A percentile compares a stretch with the other conserved stretches of the same genome.
Conservation (phyloP, 495 filamentous ascomycete species). For the Massariosphaeria phaeospora region DNA sequence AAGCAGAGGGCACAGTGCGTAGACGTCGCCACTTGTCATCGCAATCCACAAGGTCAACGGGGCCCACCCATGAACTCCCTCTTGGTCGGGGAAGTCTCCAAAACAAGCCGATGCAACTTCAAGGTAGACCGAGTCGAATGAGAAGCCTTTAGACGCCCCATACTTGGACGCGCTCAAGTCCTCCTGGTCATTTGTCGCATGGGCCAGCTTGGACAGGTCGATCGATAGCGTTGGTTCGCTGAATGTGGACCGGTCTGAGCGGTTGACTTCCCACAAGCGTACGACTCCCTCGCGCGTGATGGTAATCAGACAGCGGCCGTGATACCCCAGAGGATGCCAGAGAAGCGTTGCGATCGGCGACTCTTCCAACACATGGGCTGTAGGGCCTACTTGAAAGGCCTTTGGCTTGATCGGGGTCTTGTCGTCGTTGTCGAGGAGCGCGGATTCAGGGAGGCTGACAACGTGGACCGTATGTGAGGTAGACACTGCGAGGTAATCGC, state of each 20-base stretch:
- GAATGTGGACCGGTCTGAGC: slow-evolving; percentile 75
- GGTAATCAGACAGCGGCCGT: slow-evolving; percentile 68
- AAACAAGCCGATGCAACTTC: slow-evolving; percentile 82
- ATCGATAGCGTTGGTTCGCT: slow-evolving; percentile 73
- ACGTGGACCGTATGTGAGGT: slow-evolving; percentile 82
- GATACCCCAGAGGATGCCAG: slow-evolving; percentile 82
- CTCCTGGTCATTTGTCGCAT: slow-evolving; percentile 69
- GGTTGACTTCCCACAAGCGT: slow-evolving; percentile 79
- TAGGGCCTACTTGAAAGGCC: slow-evolving; percentile 79
- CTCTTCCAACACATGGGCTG: slow-evolving; percentile 78
- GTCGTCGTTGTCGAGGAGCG: slow-evolving; percentile 63
- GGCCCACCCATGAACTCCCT: slow-evolving; percentile 72
- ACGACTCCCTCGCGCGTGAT: slow-evolving; percentile 80
- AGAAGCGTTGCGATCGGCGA: slow-evolving; percentile 68
- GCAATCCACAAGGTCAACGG: slow-evolving; percentile 89
- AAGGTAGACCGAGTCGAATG: slow-evolving; percentile 79
- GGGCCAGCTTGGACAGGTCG: slow-evolving; percentile 74
- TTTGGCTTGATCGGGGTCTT: slow-evolving; percentile 64
- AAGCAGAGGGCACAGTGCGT: slow-evolving; percentile 82
- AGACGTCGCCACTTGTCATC: slow-evolving; percentile 82
- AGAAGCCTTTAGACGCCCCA: slow-evolving; percentile 71
- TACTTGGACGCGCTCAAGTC: slow-evolving; percentile 67
- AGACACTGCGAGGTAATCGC: slow-evolving; percentile 72
- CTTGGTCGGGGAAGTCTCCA: slow-evolving; percentile 55
- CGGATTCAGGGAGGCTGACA: slow-evolving; percentile 67